Percentiles rank a stretch among this genome's conserved stretches.
Conservation (phyloP, 108 stramenopile species). For the Cyclostephanos tholiformis region DNA sequence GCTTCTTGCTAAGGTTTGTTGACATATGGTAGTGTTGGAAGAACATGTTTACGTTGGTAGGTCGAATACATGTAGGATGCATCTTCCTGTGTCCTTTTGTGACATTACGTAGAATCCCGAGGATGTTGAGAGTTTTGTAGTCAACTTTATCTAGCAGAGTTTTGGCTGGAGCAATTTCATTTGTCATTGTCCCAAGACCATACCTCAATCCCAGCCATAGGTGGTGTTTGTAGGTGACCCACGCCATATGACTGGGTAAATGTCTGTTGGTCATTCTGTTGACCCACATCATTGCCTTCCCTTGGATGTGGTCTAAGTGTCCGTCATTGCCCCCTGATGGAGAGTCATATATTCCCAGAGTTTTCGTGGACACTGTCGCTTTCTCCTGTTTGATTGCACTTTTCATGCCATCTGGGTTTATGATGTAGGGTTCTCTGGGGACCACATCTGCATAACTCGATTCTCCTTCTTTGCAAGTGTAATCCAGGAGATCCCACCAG, state of each 20-base stretch:
- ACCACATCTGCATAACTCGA: background rate
- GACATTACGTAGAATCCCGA: conserved; percentile 10
- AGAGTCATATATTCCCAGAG: background rate
- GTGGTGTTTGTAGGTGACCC: background rate
- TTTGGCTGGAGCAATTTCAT: background rate
- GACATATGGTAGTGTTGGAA: conserved; percentile 15
- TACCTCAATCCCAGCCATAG: background rate
- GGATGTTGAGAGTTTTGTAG: background rate
- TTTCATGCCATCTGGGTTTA: background rate
- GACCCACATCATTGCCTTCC: background rate
- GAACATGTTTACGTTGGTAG: conserved; percentile 2
- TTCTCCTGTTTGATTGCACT: background rate
- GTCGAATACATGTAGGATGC: conserved; percentile 3
- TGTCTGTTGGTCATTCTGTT: background rate
- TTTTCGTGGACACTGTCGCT: background rate
- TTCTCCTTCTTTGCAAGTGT: background rate
- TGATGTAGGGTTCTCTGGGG: background rate
- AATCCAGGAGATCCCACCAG: no score
- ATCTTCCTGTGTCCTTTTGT: conserved; percentile 6
- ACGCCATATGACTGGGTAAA: background rate
- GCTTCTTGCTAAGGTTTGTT: background rate
- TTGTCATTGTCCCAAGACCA: conserved; percentile 4
- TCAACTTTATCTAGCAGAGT: background rate
- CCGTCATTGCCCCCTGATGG: background rate
- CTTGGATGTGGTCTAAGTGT: background rate